Base-by-base conservation (phyloP, 352 stramenopile genomes). In the Phytophthora podocarpi region DNA sequence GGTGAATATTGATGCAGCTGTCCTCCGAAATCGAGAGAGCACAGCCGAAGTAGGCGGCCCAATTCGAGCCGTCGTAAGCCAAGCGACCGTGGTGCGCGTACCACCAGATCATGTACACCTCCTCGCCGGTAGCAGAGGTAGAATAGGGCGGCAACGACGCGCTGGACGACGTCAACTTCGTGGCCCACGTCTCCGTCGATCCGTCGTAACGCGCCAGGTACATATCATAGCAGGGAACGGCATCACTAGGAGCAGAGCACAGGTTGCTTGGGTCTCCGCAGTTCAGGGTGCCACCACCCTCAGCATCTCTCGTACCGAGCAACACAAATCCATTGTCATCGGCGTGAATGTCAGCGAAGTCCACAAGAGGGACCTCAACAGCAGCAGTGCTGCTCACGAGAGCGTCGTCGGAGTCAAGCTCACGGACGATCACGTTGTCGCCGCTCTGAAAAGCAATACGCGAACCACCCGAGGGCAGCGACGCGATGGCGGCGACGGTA, bases 101-200 rank as follows among this genome's bases (percentile, higher is more conserved):
- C 78, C 78, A 88, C 76, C 73, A 88, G 66, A 88, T 80, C 78
- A 88, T 88, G 54, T 67, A 88, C 36, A 85, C 78, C 28, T 88
- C 57, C 2, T 64, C 9, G 3, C 75, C 78, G 0, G 78, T 79
- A 32, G 67, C 74, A 8, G 52, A 66, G 1, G 60, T 60, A 59
- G 78, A 87, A 61, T 87, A 87, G 20, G 78, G 78, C 2, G 75
- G 78, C 23, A 87, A 61, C 23, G 65, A 69, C 0, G 74, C 40
- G 48, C 77, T 87, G 42, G 77, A 87, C 5, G 67, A 67, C 34
- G 74, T 83, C 24, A 86, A 64, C 61, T 86, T 87, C 26, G 77
- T 84, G 12, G 78, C 74, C 78, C 78, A 87, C 32, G 42, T 59
- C 62, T 87, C 78, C 34, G 66, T 80, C 6, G 64, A 50, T 7